These are phyloP conservation scores for Taphrina sp. DNA, from an alignment of 1,139 yeast species.

Conservation along the genomic window DNA sequence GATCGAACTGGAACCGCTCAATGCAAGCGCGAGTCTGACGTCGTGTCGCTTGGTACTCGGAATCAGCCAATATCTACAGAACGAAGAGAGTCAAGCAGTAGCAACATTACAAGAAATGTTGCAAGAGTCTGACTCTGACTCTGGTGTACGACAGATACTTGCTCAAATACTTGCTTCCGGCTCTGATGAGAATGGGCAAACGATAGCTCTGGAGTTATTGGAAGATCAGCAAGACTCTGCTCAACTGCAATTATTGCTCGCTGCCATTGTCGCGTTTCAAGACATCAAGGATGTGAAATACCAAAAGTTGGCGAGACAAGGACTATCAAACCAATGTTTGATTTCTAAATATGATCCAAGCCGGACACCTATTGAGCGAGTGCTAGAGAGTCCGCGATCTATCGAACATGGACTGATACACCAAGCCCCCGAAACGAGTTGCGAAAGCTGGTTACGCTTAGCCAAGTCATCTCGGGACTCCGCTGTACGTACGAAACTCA, in stretches of 20 bases:
- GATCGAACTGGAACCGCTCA: slow-evolving; percentile 47
- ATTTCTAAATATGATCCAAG: too few species aligned
- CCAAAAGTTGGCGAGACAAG: not conserved
- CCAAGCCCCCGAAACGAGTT: slow-evolving; percentile 1
- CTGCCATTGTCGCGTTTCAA: too few species aligned
- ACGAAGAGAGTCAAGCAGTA: not conserved
- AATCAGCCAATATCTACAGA: not conserved
- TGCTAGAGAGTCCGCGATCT: not conserved
- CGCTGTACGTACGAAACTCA: not conserved
- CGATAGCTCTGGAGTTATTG: not conserved
- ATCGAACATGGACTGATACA: not conserved
- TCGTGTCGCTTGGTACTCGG: slow-evolving; percentile 11
- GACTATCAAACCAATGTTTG: too few species aligned
- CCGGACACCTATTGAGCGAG: slow-evolving; percentile 13
- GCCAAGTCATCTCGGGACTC: not conserved
- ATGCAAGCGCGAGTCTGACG: slow-evolving; percentile 6
- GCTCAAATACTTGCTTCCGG: not conserved
- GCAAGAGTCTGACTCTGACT: not conserved
- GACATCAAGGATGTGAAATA: too few species aligned
- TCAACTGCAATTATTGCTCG: not conserved
- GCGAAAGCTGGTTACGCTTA: slow-evolving; percentile 1
- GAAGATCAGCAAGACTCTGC: not conserved
- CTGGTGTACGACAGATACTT: not conserved
- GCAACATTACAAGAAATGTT: slow-evolving; percentile 1
- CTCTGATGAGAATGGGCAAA: not conserved